A percentile compares a stretch with the other conserved stretches of the same genome.
phyloP scores from a whole-genome alignment of 805 yeast species.

The Saccharomycodes ludwigii region DNA sequence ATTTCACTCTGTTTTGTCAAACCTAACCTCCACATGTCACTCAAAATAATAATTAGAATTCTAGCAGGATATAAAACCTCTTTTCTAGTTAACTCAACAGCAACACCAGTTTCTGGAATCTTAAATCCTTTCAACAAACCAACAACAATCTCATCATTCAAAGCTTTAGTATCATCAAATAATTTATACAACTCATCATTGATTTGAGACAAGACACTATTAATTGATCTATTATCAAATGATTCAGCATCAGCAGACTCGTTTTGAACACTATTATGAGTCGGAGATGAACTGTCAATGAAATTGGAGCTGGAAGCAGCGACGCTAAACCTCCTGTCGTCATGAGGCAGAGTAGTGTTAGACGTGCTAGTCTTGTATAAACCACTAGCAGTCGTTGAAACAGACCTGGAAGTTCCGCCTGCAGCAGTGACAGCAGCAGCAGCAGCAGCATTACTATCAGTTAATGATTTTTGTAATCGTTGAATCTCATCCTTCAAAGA shows the following conservation, averaged over 20 bases:
- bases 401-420: constrained; percentile 21
- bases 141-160: constrained; percentile 76
- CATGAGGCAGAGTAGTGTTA: too few species aligned
- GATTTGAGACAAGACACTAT: constrained; percentile 49
- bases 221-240: constrained; percentile 30
- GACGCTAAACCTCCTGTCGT: constrained; percentile 23
- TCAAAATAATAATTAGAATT: constrained; percentile 77
- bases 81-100: constrained; percentile 70
- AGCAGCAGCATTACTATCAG: constrained; percentile 17
- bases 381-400: constrained; percentile 14
- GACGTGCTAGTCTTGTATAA: too few species aligned
- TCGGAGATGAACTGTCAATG: constrained; percentile 11
- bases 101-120: constrained; percentile 77
- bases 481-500: constrained; percentile 37
- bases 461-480: constrained; percentile 25
- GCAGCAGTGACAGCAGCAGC: constrained; percentile 20
- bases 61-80: constrained; percentile 95
- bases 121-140: constrained; percentile 76
- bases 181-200: constrained; percentile 64
- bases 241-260: constrained; percentile 10
- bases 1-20: constrained; percentile 84
- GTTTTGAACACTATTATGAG: constrained; percentile 6
- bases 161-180: constrained; percentile 54
- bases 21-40: constrained; percentile 98
- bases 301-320: constrained; percentile 14